Base-by-base conservation (phyloP, 768 basidiomycete genomes). In the Plicaturopsis crispa region DNA sequence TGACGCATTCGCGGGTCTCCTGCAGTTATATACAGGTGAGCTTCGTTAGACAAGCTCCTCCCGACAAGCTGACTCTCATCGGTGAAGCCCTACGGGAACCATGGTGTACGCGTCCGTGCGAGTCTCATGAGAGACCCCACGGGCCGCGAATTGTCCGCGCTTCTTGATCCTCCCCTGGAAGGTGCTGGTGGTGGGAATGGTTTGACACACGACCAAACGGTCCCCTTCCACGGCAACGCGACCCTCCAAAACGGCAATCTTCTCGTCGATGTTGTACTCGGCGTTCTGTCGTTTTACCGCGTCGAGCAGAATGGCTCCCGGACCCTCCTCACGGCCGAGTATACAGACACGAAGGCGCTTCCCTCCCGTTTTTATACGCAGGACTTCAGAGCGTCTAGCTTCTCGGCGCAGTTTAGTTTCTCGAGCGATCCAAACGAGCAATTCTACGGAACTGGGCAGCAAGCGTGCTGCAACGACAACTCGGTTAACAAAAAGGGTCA, bases 401-500 rank as follows among this genome's bases (percentile, higher is more conserved):
- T 62, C 39, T 39, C 51, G 14, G 57, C 57, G 18, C 43, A 56
- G 24, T 63, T 61, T 45, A 47, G 53, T 13, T 62, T 62, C 42
- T 47, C 49, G 10, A 48, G 57, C 4, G 49, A 55, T 40, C 53
- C 57, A 11, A 52, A 57, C 18, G 62, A 64, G 34, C 57, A 59
- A 40, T 56, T 65, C 39, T 62, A 56, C 45, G 63, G 62, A 4
- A 46, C 50, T 5, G 63, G 63, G 2, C 61, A 65, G 42, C 63
- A 63, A 31, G 53, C 61, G 7, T 62, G 62, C 41, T 63, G 62
- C 42, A 56, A 52, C 11, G 61, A 63, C 35, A 47, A 62, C 40
- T 51, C 58, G 1, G 55, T 65, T 3, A 63, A 63, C 42, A 61
- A 63, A 51, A 64, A 64, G 49, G 56, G 60, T 2, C 59, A 65